Percentiles rank a stretch among this genome's conserved stretches.
phyloP scores from a whole-genome alignment of 805 yeast genomes.

The Ascoidea rubescens region DNA sequence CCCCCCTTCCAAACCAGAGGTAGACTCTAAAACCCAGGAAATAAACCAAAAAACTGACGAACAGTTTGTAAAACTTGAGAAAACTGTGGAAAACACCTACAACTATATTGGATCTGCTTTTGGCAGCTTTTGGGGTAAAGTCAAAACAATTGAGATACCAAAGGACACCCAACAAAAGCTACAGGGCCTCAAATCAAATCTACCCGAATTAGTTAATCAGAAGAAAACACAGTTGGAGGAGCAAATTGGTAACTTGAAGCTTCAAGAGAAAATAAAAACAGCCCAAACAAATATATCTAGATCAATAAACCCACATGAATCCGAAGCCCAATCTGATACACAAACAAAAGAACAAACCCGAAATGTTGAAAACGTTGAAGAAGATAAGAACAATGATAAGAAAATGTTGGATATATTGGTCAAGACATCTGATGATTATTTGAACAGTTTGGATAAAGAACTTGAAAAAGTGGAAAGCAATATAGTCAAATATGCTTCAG shows the following conservation, averaged over 20 bases:
- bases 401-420: conserved; percentile 18
- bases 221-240: conserved; percentile 6
- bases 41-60: conserved; percentile 36
- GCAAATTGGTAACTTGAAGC: conserved; percentile 3
- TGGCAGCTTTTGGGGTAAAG: conserved; percentile 21
- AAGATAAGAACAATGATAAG: conserved; percentile 14
- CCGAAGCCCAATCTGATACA: conserved; percentile 10
- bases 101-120: conserved; percentile 25
- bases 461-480: conserved; percentile 60
- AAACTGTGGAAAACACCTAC: conserved; percentile 38
- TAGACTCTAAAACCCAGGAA: conserved; percentile 5
- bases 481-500: conserved; percentile 47
- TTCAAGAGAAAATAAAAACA: conserved; percentile 9
- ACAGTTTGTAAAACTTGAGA: conserved; percentile 35
- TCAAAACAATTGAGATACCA: conserved; percentile 22
- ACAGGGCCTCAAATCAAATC: conserved; percentile 1
- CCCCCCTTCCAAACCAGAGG: neutral
- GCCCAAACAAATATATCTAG: neutral
- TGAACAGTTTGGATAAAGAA: conserved; percentile 62
- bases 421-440: conserved; percentile 38
- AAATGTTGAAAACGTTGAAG: conserved; percentile 9
- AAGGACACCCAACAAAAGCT: conserved; percentile 12
- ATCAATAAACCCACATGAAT: conserved; percentile 12
- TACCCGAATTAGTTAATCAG: conserved; percentile 3
- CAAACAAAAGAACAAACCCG: neutral